Evolutionary conservation across 2,329 filamentous ascomycete genomes (phyloP), one percentile per base, ranked within the genome.

Genomic region (Exophiala spinifera): DNA sequence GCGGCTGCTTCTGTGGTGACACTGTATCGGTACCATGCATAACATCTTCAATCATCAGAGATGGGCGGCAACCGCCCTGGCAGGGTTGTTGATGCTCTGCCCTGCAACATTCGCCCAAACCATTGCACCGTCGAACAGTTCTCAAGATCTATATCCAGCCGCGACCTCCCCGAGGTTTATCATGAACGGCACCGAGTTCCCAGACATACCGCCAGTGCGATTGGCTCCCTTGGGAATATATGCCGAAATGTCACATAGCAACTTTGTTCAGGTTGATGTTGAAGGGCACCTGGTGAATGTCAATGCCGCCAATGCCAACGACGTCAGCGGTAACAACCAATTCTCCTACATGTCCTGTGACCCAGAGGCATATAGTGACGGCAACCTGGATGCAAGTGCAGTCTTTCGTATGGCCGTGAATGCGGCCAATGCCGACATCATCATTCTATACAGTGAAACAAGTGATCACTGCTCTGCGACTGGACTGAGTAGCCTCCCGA

Each of bases 261-360:
- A 46, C 34, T 64, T 64, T 31, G 23, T 55, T 11, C 28, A 48
- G 17, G 49, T 61, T 14, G 17, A 49, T n/a, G 57, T 57, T 3
- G 36, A 49, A 17, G 61, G 60, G 6, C 58, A 55, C 19, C 31
- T 64, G 48, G 51, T 61, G 36, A 56, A 60, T 36, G 53, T 63
- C 39, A 54, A 53, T 46, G 50, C 60, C 3, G 50, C 46, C 19
- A 64, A 63, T 47, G 59, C 62, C 33, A 63, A 64, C 36, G 34
- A 55, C 8, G 51, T 58, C 15, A 28, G 53, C n/a, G 51, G 55
- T 20, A 33, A 25, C 2, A 40, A 49, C 21, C 56, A 62, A 28
- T 63, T 76, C 52, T 72, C 71, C 47, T 70, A 71, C 44, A 62
- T 76, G 49, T 70, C 69, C 39, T 76, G 74, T 60, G 74, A 76